These are phyloP conservation scores for Picochlorum sp. DNA, from an alignment of 139 green algal species.

Conservation along the genomic window DNA sequence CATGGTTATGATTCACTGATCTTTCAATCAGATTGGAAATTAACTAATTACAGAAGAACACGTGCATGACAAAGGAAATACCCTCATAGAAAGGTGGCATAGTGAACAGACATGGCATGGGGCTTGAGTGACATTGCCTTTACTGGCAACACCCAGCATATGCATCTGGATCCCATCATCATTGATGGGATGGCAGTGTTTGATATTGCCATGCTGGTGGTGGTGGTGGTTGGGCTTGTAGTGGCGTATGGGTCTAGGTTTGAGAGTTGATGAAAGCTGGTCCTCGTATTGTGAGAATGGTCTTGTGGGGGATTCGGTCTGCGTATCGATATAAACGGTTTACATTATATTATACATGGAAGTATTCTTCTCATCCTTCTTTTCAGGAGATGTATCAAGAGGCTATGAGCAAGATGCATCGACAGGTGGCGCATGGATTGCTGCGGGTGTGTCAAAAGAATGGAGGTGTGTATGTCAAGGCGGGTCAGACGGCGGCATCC, in stretches of 20 bases:
- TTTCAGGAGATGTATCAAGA: constrained; percentile 7
- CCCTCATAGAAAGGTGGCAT: no score
- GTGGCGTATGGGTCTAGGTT: constrained; percentile 3
- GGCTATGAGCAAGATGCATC: constrained; percentile 12
- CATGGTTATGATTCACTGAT: no score
- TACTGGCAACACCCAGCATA: no score
- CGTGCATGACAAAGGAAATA: no score
- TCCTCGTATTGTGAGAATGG: constrained; percentile 12
- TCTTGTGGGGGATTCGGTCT: constrained; percentile 21
- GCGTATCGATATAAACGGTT: constrained; percentile 20
- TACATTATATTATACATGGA: not conserved
- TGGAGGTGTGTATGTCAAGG: constrained; percentile 84
- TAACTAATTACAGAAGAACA: no score
- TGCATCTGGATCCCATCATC: no score
- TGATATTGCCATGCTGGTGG: constrained; percentile 10
- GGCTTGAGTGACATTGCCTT: no score
- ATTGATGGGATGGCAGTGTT: not conserved
- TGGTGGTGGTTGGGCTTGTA: constrained; percentile 7
- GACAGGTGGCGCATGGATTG: constrained; percentile 9
- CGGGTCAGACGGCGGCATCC: constrained; percentile 63
- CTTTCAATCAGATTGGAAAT: no score
- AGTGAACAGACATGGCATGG: no score
- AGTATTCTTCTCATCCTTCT: not conserved
- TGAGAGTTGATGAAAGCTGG: constrained; percentile 18
- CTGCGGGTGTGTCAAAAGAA: constrained; percentile 53